Conservation (phyloP, 2,329 filamentous ascomycete species). For the Phialophora tarda region DNA sequence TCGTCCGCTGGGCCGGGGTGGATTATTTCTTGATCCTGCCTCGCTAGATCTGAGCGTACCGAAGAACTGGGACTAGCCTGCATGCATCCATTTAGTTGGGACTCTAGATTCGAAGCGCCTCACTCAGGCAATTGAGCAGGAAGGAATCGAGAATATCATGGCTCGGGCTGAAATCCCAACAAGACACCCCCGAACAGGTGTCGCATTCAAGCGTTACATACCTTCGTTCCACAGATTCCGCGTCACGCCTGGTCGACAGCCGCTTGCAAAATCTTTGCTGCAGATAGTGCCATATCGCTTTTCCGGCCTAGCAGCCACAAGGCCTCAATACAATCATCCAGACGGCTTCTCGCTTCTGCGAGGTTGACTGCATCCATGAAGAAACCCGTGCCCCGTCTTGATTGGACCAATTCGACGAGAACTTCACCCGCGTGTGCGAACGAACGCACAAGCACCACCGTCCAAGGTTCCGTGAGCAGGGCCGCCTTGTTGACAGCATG, state of each 20-base stretch:
- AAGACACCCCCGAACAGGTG: neutral
- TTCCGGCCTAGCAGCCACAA: constrained; percentile 63
- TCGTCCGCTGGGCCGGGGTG: constrained; percentile 6
- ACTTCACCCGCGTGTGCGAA: constrained; percentile 27
- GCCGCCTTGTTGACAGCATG: constrained; percentile 61
- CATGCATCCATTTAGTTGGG: neutral
- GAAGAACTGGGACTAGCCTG: neutral
- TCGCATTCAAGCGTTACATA: constrained; percentile 1
- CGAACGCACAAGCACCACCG: constrained; percentile 48
- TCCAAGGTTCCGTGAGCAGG: constrained; percentile 65
- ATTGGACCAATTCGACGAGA: constrained; percentile 22
- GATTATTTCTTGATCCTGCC: neutral
- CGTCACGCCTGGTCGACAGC: constrained; percentile 11
- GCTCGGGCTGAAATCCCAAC: neutral
- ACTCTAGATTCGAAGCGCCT: neutral
- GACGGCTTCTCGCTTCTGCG: constrained; percentile 47
- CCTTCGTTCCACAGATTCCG: neutral
- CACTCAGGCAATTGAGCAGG: neutral
- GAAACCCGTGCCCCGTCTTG: constrained; percentile 37
- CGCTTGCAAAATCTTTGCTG: constrained; percentile 40
- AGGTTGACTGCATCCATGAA: constrained; percentile 25
- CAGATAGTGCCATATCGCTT: constrained; percentile 57
- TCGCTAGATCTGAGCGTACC: neutral
- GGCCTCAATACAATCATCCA: constrained; percentile 58
- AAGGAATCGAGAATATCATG: neutral